phyloP scores from a whole-genome alignment of 345 rosid species.

The Populus tremula region DNA sequence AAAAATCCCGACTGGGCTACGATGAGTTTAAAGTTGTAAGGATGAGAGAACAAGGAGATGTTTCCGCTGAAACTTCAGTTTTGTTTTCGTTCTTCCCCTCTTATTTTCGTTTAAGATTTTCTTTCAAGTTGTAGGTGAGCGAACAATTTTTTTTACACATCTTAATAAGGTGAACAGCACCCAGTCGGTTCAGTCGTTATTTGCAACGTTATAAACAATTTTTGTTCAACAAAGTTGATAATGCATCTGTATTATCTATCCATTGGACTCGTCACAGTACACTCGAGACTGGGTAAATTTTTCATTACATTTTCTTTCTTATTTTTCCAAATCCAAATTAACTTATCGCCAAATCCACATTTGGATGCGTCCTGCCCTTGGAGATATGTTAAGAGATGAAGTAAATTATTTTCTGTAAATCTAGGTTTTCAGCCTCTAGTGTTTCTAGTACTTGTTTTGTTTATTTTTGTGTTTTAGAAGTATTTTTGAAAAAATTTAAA shows the following conservation, averaged over 20 bases:
- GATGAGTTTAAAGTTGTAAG: slow-evolving; percentile 5
- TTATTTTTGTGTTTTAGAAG: no score
- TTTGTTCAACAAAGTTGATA: neutral
- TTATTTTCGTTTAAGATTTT: neutral
- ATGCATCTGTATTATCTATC: neutral
- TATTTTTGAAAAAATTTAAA: no score
- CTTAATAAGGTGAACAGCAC: slow-evolving; percentile 23
- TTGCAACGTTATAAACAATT: slow-evolving; percentile 15
- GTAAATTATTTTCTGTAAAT: neutral
- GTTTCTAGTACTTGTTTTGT: no score
- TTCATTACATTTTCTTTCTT: no score
- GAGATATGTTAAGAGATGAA: neutral
- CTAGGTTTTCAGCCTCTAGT: neutral
- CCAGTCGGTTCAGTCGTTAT: neutral
- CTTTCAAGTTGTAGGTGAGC: neutral
- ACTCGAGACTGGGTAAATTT: no score
- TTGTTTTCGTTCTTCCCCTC: slow-evolving; percentile 1
- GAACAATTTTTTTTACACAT: slow-evolving; percentile 9
- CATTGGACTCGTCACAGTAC: neutral
- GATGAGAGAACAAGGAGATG: slow-evolving; percentile 3
- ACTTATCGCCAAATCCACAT: neutral
- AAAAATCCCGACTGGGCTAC: slow-evolving; percentile 14
- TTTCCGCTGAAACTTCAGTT: slow-evolving; percentile 12
- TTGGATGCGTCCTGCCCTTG: neutral
- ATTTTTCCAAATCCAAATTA: neutral